Evolutionary conservation across 768 basidiomycete species (phyloP), one percentile per base, ranked within the genome.

Genomic region (Amanita subjunquillea): DNA sequence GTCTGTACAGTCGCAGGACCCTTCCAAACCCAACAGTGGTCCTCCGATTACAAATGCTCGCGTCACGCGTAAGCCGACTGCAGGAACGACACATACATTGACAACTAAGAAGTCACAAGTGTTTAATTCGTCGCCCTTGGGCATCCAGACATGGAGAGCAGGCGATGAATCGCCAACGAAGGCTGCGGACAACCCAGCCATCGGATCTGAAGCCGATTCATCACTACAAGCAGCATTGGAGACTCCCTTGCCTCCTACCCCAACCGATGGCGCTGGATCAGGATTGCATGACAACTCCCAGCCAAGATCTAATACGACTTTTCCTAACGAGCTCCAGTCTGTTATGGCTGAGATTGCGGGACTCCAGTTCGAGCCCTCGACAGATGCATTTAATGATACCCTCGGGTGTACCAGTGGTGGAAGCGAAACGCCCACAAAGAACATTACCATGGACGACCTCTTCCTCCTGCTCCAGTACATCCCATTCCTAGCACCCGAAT

Each of bases 71-170:
- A 45, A 15, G 23, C 43, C 38, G 32, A 36, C 40, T n/a, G 13
- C 42, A 30, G 44, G 44, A 15, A 1, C 43, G 20, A 25, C 38
- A n/a, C 51, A 45, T 23, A 34, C 34, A 17, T 51, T 51, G 20
- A 51, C 27, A n/a, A 43, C 50, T 37, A 43, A 45, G 36, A 41
- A 23, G 23, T 45, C 51, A 46, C 51, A 53, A 46, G 51, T 53
- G 4, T 39, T 53, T 25, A 53, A 53, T 45, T 32, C 51, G 10
- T 53, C 51, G 10, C 51, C 51, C 6, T 37, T 53, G 36, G 43
- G 22, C 2, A 46, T 15, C 3, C 51, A 53, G 36, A 44, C 50
- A n/a, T 53, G 51, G 51, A 45, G 38, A 38, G 30, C 51, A 15
- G 51, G 32, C 20, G 51, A 52, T 7, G 30, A 22, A 29, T 29